Evolutionary conservation across 768 basidiomycete species (phyloP), one percentile per base, ranked within the genome.

Genomic region (Saitozyma podzolica): DNA sequence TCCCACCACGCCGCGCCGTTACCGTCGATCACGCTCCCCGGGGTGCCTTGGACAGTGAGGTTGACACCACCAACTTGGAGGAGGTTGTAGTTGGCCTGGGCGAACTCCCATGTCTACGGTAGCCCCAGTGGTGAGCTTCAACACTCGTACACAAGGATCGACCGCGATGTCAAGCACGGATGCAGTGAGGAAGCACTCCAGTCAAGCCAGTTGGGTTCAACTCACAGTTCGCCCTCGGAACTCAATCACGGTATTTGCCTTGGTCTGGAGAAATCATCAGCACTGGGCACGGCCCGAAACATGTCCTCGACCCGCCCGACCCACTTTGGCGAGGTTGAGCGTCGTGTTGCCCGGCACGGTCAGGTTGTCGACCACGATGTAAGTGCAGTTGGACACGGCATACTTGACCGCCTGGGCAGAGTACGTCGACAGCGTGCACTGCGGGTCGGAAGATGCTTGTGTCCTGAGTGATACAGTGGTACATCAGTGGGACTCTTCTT

Each of bases 1-100:
- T 52, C 51, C 51, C 51, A 52, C 51, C 51, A 52, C 17, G 20
- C 16, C 3, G 13, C 16, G 39, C 51, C 51, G 39, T 52, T 52
- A 4, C 51, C 51, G 19, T 52, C 51, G 7, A 52, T 3, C 11
- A 52, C 51, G 20, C 20, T 14, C 13, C 51, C 20, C 10, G 51
- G 13, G 16, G 51, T 16, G 7, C 51, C 51, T 52, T 52, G 51
- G 3, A 52, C 51, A 2, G 51, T 52, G 51, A 52, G 51, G 39
- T 52, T 52, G 11, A 19, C 19, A 13, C 51, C 51, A 2, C 16
- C 13, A 2, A 52, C 10, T 29, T 14, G 10, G 17, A 52, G 51
- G 11, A 52, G 17, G 51, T 52, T 52, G 51, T 52, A 52, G 39
- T 52, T 39, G 16, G 13, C 20, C 17, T 17, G 3, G 10, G 11